Evolutionary conservation across 2,329 filamentous ascomycete species (phyloP).

Genomic region (Aspergillus texensis): DNA sequence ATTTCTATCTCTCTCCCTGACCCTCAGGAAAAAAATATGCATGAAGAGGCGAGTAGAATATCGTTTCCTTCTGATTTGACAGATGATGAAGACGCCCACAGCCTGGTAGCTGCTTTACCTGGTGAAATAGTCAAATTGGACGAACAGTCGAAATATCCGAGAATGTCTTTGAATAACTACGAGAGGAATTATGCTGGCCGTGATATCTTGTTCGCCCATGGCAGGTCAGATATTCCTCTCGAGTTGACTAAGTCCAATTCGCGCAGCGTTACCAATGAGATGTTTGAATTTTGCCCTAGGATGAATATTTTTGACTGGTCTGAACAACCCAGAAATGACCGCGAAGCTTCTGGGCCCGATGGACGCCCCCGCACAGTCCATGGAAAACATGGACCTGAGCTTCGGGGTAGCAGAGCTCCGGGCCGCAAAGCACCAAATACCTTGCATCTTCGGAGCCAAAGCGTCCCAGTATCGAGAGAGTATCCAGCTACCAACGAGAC

Average conservation of each 20-base stretch:
- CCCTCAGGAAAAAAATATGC: conserved; percentile 11
- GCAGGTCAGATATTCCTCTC: conserved; percentile 3
- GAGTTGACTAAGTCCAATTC: conserved; percentile 17
- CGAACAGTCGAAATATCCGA: conserved; percentile 9
- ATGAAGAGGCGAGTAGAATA: conserved; percentile 21
- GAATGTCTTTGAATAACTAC: conserved; percentile 13
- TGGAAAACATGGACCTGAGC: conserved; percentile 62
- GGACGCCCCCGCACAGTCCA: conserved; percentile 65
- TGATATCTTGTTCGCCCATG: conserved; percentile 8
- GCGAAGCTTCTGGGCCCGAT: conserved; percentile 55
- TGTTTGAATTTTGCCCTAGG: conserved; percentile 46
- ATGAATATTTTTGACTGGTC: conserved; percentile 68
- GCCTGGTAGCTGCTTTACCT: conserved; percentile 33
- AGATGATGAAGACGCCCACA: conserved; percentile 30
- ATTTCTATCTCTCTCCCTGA: conserved; percentile 16
- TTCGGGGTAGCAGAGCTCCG: conserved; percentile 58
- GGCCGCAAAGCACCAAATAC: conserved; percentile 61
- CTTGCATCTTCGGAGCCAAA: conserved; percentile 67
- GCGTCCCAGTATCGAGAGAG: conserved; percentile 62
- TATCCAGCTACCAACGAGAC: conserved; percentile 51
- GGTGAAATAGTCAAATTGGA: conserved; percentile 21
- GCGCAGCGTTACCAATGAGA: conserved; percentile 18
- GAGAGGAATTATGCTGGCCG: not conserved
- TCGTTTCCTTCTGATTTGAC: conserved; percentile 28
- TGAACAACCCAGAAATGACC: conserved; percentile 59